Evolutionary conservation across 202 grass and related monocot species (phyloP), one percentile per base, ranked within the genome.

Genomic region (Schoenoplectus tabernaemontani): DNA sequence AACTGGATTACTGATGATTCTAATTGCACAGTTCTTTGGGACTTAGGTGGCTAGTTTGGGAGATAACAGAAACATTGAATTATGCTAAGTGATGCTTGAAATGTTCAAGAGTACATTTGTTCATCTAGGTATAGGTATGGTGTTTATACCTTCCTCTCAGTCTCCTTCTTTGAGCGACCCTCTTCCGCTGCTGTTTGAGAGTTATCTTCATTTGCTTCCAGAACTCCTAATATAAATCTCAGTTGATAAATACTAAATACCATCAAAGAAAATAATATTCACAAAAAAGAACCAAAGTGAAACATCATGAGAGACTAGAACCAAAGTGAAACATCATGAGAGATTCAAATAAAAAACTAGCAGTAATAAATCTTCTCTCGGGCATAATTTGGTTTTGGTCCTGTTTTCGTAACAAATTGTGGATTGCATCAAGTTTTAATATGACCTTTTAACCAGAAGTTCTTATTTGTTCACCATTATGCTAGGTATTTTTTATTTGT

Each of bases 111-210:
- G 13, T 68, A 75, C 46, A 75, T 53, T 36, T 48, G 19, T 54
- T 54, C 54, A 75, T 54, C 10, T 28, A 26, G n/a, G n/a, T n/a
- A n/a, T n/a, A n/a, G n/a, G 23, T 50, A 26, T 50, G 13, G 67
- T 7, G 15, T 78, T 26, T 46, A 32, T 84, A 91, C 91, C 91
- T 91, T 92, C 60, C 83, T 90, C 77, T 98, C 91, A 7, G 42
- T 64, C 17, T 98, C 86, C 71, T 92, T 98, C 84, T 90, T 98
- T 64, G 72, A 85, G 23, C 64, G 53, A 16, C 69, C 88, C 68
- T 92, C 91, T 42, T 82, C 83, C 77, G 69, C 78, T 67, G 78
- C 64, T 70, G 46, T 54, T 61, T 87, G 75, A 70, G 39, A 39
- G 81, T 85, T 53, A 19, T 23, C 43, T 37, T 80, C 61, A 33